These are phyloP conservation scores for Ilex asprella DNA, from an alignment of 257 asterid species.

Conservation along the genomic window DNA sequence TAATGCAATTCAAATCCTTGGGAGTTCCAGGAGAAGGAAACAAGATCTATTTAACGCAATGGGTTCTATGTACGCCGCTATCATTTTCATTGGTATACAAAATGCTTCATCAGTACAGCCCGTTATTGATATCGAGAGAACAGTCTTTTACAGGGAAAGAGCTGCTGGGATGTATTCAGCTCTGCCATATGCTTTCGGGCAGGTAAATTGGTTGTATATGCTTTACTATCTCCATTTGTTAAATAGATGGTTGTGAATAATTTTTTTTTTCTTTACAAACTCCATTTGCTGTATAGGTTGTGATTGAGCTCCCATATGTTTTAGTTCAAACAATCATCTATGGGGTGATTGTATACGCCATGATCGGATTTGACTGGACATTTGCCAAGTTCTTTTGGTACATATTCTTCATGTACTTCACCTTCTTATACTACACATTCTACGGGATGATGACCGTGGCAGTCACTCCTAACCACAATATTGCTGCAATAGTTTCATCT, in stretches of 20 bases:
- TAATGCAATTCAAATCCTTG: constrained; percentile 3
- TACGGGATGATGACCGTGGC: constrained; percentile 80
- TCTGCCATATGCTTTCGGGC: constrained; percentile 71
- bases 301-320: constrained; percentile 57
- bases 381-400: constrained; percentile 67
- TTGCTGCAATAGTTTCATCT: constrained; percentile 48
- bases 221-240: neutral
- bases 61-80: constrained; percentile 69
- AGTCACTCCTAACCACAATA: constrained; percentile 59
- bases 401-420: constrained; percentile 47
- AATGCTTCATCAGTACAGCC: constrained; percentile 66
- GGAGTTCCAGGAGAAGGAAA: constrained; percentile 29
- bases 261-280: neutral
- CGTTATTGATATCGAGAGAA: constrained; percentile 66
- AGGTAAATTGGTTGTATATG: constrained; percentile 20
- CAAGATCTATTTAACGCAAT: constrained; percentile 61
- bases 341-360: constrained; percentile 50
- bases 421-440: constrained; percentile 57
- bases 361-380: constrained; percentile 65
- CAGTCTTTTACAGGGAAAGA: constrained; percentile 72
- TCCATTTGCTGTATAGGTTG: constrained; percentile 29
- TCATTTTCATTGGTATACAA: constrained; percentile 52
- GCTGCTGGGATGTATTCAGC: constrained; percentile 90
- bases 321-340: constrained; percentile 41
- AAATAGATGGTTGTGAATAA: too few relatives aligned